Evolutionary conservation across 805 yeast genomes (phyloP).

Genomic region (Yamadazyma akitaensis): DNA sequence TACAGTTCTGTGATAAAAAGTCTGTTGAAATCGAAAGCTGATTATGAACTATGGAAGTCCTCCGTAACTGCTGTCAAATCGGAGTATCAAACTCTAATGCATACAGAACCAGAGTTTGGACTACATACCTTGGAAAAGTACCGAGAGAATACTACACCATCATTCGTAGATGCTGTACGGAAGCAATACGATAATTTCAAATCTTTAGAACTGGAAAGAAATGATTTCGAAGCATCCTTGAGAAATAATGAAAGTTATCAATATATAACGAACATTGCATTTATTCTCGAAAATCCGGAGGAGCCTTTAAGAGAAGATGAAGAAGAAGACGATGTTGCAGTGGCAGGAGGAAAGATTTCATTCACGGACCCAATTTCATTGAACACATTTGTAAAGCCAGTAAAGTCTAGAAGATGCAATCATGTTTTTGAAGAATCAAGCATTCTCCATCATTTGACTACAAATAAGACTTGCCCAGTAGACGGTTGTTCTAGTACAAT

Average conservation of each 20-base stretch:
- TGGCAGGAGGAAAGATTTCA: conserved; percentile 70
- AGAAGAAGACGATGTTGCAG: conserved; percentile 54
- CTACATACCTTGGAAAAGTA: conserved; percentile 5
- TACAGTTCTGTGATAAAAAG: not conserved
- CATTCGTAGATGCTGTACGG: conserved; percentile 4
- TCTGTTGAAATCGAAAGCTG: not conserved
- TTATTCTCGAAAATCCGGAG: conserved; percentile 56
- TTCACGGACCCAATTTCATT: conserved; percentile 66
- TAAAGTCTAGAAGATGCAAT: conserved; percentile 51
- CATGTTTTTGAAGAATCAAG: conserved; percentile 60
- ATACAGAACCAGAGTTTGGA: conserved; percentile 6
- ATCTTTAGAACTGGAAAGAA: not conserved
- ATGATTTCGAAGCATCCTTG: not conserved
- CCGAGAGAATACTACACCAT: not conserved
- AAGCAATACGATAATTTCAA: not conserved
- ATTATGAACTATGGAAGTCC: conserved; percentile 2
- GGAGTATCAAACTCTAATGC: conserved; percentile 4
- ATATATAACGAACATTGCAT: conserved; percentile 39
- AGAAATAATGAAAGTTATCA: conserved; percentile 14
- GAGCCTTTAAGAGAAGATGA: conserved; percentile 55
- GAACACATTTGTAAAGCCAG: conserved; percentile 50
- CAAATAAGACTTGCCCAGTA: conserved; percentile 49
- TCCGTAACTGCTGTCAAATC: not conserved
- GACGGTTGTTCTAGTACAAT: conserved; percentile 49
- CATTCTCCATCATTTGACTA: conserved; percentile 30